phyloP scores from a whole-genome alignment of 2,329 filamentous ascomycete genomes.

The Fusarium sp. region DNA sequence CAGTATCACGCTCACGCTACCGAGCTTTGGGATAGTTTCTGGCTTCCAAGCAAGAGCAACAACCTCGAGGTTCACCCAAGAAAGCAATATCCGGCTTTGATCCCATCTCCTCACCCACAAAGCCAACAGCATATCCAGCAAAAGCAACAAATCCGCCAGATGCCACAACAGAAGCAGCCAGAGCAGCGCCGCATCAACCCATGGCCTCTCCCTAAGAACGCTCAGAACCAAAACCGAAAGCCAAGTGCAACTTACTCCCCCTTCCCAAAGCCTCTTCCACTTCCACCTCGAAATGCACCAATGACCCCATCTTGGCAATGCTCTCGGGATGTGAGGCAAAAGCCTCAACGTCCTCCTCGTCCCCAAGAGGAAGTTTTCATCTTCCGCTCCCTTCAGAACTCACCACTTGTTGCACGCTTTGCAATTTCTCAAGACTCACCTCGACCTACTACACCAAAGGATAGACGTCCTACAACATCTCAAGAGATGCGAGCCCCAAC shows the following conservation, averaged over 20 bases:
- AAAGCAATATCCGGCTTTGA: conserved; percentile 50
- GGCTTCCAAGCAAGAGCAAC: conserved; percentile 47
- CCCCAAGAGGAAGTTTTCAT: conserved; percentile 43
- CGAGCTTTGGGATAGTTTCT: conserved; percentile 66
- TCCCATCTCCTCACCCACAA: conserved; percentile 47
- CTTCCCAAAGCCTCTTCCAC: conserved; percentile 54
- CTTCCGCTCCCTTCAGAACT: conserved; percentile 30
- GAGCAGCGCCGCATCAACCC: conserved; percentile 45
- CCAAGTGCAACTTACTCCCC: conserved; percentile 54
- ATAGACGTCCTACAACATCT: conserved; percentile 22
- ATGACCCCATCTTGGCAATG: conserved; percentile 47
- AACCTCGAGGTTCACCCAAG: conserved; percentile 26
- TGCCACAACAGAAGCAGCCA: conserved; percentile 12
- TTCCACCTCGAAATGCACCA: conserved; percentile 50
- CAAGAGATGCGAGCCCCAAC: conserved; percentile 25
- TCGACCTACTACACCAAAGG: conserved; percentile 34
- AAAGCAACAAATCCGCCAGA: conserved; percentile 1
- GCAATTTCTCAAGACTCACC: conserved; percentile 31
- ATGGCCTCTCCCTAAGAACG: conserved; percentile 45
- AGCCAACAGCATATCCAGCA: conserved; percentile 11
- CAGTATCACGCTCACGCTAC: conserved; percentile 59
- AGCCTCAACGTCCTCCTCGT: conserved; percentile 47
- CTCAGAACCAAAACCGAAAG: conserved; percentile 38
- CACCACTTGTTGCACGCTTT: conserved; percentile 28
- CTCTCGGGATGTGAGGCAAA: conserved; percentile 37